Base-by-base conservation (phyloP, 768 basidiomycete genomes). In the Mycena vulgaris region DNA sequence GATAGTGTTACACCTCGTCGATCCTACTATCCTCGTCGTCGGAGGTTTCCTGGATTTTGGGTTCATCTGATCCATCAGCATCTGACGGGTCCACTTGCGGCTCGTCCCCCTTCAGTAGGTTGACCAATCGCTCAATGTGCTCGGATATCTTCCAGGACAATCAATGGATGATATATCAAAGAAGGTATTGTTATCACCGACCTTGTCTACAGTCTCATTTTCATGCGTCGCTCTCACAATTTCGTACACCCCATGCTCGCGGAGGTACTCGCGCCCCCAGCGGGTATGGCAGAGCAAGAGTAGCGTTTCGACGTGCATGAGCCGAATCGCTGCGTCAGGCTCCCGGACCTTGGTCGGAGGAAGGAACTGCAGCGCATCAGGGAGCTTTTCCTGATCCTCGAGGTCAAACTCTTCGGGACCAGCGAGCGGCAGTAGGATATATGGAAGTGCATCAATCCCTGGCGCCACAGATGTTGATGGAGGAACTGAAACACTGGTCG, bases 341-440 rank as follows among this genome's bases (percentile, higher is more conserved):
- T 99, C 98, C 33, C 98, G 89, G 65, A 82, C 87, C 80, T 99
- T 99, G 14, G 91, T 90, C 0, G 91, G 85, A 1, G 95, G 94
- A 5, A 98, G 88, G 81, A 99, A 93, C 79, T 99, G 98, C 14
- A 98, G 84, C 0, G 92, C 88, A 16, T 90, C 83, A 0, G 93
- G 96, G 0, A 99, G 86, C 48, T 89, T 90, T 73, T 99, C 98
- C 84, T 95, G 93, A 47, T 95, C 95, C 93, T 98, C 97, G 1
- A 97, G 85, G 65, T 98, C 96, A 68, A 95, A 92, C 80, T 99
- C 98, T 80, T 99, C 98, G 1, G 96, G 93, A 8, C 97, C 97
- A 47, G 97, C 96, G 2, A 99, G 84, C 0, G 98, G 97, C 0
- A 97, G 88, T 4, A 99, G 86, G 14, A 99, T 85, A 76, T 91